Base-by-base conservation (phyloP, 1,284 basidiomycete genomes). In the Fomitopsis betulina region DNA sequence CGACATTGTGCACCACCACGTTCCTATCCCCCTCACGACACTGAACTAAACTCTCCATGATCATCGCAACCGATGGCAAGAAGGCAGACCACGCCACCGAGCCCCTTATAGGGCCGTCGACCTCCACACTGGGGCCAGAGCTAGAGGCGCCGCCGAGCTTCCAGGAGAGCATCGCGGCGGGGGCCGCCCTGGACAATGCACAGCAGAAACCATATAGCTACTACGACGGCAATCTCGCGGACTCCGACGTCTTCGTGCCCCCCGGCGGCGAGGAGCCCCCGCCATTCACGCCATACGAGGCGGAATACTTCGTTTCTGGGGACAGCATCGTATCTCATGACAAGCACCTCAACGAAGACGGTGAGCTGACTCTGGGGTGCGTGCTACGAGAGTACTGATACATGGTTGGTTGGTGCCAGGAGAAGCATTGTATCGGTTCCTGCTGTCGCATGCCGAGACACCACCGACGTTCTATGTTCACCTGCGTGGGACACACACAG, bases 371-470 rank as follows among this genome's bases (percentile, higher is more conserved):
- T 30, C 27, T 30, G 5, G 27, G 27, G 27, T 30, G 27, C 5
- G 5, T 30, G 27, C 27, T 30, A 30, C 27, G 5, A 30, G 27
- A 30, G 8, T 30, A 15, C 54, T 50, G n/a, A 40, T 30, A 10
- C 21, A 5, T 13, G 4, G 27, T 12, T 19, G 27, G 7, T 13
- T 6, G 3, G 21, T 60, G 76, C 23, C 59, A 87, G 85, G 86
- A 53, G 87, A 90, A 70, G 87, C 87, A 0, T 75, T 90, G 8
- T 89, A 88, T 67, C 82, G 87, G 49, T 91, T 91, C 70, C 72
- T 91, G 6, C 76, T 90, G 15, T 77, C 79, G 2, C 83, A 87
- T 52, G 76, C 84, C 1, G 68, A 70, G 30, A 71, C 65, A 4
- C 74, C 72, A 2, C 89, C 88, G 5, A 72, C 66, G 15, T 76